Base-by-base conservation (phyloP, 164 flowering plant genomes). In the Liquidambar formosana region DNA sequence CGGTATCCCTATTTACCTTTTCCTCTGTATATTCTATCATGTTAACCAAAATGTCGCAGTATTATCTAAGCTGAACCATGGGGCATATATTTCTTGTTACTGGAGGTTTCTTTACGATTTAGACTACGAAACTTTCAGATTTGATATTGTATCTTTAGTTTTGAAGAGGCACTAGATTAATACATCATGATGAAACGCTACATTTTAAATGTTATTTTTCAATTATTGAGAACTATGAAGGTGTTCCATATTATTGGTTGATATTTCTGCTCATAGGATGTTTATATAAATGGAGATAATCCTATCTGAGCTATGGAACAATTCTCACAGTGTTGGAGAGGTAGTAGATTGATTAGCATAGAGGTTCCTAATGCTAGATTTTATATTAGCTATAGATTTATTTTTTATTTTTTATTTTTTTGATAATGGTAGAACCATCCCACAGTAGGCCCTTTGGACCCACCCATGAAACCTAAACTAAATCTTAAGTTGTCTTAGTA, bases 1-100 rank as follows among this genome's bases (percentile, higher is more conserved):
- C 92, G 84, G 97, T 94, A 87, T 41, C 43, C 46, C 23, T 5
- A 4, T 27, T 57, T 22, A 45, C 33, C 23, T 47, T 56, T 66
- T 51, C 47, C 61, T 53, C 14, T 4, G 10, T 44, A n/a, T 2
- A 12, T n/a, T n/a, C 14, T 23, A 13, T 48, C 19, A 26, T 46
- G 38, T 15, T 25, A n/a, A 25, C 28, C 1, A 13, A 46, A 14
- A 63, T n/a, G 33, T 21, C 19, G 5, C 47, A 41, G 23, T 43
- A 43, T 41, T 8, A 19, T 8, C 48, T n/a, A 28, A 2, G 16
- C 25, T 61, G 25, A 33, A 33, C 41, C 6, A 25, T 0, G 19
- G 57, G 5, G 5, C 19, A 19, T 54, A 54, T 22, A 18, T 19
- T 19, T 21, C 57, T 19, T 19, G 26, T 5, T n/a, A 54, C 16